A percentile compares a stretch with the other conserved stretches of the same genome.
Evolutionary conservation across 805 yeast species (phyloP).

Genomic region (Zygosaccharomyces gambellarensis): DNA sequence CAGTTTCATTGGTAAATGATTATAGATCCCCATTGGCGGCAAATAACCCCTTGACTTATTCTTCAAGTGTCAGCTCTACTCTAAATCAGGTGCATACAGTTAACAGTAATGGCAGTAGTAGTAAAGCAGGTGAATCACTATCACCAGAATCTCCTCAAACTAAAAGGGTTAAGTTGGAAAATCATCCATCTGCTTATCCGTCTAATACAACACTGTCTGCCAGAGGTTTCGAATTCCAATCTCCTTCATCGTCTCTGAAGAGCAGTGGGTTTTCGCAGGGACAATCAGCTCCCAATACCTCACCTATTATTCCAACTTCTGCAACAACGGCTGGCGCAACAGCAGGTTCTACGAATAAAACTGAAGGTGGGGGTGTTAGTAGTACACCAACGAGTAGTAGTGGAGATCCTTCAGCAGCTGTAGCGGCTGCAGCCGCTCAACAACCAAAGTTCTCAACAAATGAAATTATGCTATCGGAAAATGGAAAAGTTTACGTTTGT

Average conservation of each 20-base stretch:
- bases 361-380: not conserved
- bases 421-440: slow-evolving; percentile 11
- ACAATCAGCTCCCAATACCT: slow-evolving; percentile 6
- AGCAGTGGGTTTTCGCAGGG: slow-evolving; percentile 6
- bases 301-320: slow-evolving; percentile 6
- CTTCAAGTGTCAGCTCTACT: slow-evolving; percentile 18
- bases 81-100: slow-evolving; percentile 20
- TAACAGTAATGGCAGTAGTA: slow-evolving; percentile 13
- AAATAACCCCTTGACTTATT: slow-evolving; percentile 20
- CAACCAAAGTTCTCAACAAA: slow-evolving; percentile 29
- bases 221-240: slow-evolving; percentile 1
- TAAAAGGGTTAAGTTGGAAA: slow-evolving; percentile 17
- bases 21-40: slow-evolving; percentile 24
- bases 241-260: not conserved
- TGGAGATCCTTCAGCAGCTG: slow-evolving; percentile 6
- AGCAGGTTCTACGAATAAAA: not conserved
- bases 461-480: slow-evolving; percentile 32
- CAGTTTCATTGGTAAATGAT: slow-evolving; percentile 24
- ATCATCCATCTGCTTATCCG: slow-evolving; percentile 5
- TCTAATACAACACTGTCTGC: slow-evolving; percentile 1
- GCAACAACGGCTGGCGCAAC: not conserved
- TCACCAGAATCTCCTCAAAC: slow-evolving; percentile 12
- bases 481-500: slow-evolving; percentile 35
- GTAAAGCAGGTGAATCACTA: slow-evolving; percentile 16
- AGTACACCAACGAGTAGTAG: not conserved